A percentile compares a stretch with the other conserved stretches of the same genome.
Conservation (phyloP, 768 basidiomycete species). For the Gloeophyllum trabeum region DNA sequence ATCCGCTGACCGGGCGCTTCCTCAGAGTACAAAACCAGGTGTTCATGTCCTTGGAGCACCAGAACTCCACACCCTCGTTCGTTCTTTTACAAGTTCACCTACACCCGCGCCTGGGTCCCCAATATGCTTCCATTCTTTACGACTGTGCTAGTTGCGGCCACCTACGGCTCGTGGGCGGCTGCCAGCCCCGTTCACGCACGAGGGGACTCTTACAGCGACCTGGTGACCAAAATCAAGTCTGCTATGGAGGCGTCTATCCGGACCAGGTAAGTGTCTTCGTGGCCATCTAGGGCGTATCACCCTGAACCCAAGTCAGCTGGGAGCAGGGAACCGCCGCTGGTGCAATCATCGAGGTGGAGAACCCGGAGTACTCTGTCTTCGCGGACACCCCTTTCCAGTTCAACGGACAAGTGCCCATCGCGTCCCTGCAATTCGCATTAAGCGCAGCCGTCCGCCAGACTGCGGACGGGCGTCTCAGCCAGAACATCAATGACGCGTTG, state of each 20-base stretch:
- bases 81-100: too few species aligned
- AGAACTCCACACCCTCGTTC: too few species aligned
- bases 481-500: conserved; percentile 13
- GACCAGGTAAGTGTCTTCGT: conserved; percentile 11
- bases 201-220: neutral
- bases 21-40: too few species aligned
- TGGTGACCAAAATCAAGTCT: conserved; percentile 6
- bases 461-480: conserved; percentile 17
- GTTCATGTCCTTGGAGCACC: too few species aligned
- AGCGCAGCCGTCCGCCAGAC: conserved; percentile 17
- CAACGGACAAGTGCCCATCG: conserved; percentile 9
- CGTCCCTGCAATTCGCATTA: conserved; percentile 14
- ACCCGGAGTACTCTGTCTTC: conserved; percentile 17
- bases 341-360: conserved; percentile 13
- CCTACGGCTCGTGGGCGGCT: neutral
- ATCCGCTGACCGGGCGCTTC: too few species aligned
- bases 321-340: conserved; percentile 19
- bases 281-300: neutral
- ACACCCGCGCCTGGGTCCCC: too few species aligned
- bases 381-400: conserved; percentile 10
- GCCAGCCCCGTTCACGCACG: neutral
- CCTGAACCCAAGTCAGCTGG: conserved; percentile 12
- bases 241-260: conserved; percentile 16
- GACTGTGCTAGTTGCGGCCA: neutral
- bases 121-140: too few species aligned